Conservation (phyloP, 2,329 filamentous ascomycete genomes). For the Hymenoscyphus fructigenus region DNA sequence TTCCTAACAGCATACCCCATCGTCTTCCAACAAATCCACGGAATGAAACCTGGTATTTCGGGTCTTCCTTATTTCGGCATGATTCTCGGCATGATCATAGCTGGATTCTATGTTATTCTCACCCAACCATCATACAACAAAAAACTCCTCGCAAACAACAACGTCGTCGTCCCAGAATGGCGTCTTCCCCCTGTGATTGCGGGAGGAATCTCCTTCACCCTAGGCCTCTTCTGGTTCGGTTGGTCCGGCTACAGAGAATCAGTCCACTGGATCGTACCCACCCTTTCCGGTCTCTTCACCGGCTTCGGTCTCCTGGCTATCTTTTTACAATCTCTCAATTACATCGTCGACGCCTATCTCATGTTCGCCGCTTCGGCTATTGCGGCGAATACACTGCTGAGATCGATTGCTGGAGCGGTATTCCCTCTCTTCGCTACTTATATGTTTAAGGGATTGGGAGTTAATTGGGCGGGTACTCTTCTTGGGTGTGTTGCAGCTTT, state of each 20-base stretch:
- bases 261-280: slow-evolving; percentile 65
- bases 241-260: slow-evolving; percentile 56
- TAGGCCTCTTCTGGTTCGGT: slow-evolving; percentile 75
- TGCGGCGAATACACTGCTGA: slow-evolving; percentile 78
- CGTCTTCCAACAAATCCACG: slow-evolving; percentile 73
- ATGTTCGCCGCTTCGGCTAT: slow-evolving; percentile 70
- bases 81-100: slow-evolving; percentile 70
- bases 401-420: slow-evolving; percentile 72
- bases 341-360: slow-evolving; percentile 71
- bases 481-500: slow-evolving; percentile 58
- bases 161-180: slow-evolving; percentile 65
- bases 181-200: slow-evolving; percentile 61
- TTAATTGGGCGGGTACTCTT: slow-evolving; percentile 61
- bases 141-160: slow-evolving; percentile 67
- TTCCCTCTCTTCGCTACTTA: slow-evolving; percentile 78
- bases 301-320: slow-evolving; percentile 81
- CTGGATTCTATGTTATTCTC: slow-evolving; percentile 61
- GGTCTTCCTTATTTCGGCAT: slow-evolving; percentile 86
- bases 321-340: slow-evolving; percentile 79
- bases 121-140: slow-evolving; percentile 66
- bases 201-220: slow-evolving; percentile 59
- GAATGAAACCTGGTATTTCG: slow-evolving; percentile 65
- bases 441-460: slow-evolving; percentile 64
- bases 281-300: slow-evolving; percentile 59
- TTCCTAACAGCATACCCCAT: slow-evolving; percentile 84